A percentile compares a stretch with the other conserved stretches of the same genome.
Conservation (phyloP, 257 asterid genomes). For the Linaria vulgaris region DNA sequence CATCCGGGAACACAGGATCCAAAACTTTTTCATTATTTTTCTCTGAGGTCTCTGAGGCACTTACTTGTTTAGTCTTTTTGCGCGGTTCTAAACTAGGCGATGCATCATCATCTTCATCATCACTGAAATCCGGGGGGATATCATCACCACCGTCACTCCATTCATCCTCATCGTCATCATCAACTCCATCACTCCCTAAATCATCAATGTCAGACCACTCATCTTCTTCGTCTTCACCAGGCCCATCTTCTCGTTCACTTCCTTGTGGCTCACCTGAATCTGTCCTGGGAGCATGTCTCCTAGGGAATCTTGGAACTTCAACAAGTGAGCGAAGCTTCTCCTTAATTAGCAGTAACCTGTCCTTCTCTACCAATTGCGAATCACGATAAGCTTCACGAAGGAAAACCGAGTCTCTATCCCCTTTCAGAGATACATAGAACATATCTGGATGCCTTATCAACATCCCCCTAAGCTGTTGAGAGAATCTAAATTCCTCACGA, state of each 20-base stretch:
- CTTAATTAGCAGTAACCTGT: conserved; percentile 81
- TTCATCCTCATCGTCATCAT: conserved; percentile 51
- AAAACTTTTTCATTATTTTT: conserved; percentile 47
- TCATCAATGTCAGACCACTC: conserved; percentile 70
- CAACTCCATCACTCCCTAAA: conserved; percentile 48
- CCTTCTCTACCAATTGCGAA: conserved; percentile 83
- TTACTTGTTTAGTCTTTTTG: conserved; percentile 36
- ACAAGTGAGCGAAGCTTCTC: conserved; percentile 94
- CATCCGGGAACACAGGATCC: conserved; percentile 79
- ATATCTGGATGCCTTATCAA: conserved; percentile 95
- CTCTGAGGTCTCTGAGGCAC: conserved; percentile 38
- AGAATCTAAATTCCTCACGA: conserved; percentile 89
- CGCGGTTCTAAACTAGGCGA: conserved; percentile 38
- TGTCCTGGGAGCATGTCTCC: conserved; percentile 37
- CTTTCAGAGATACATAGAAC: conserved; percentile 90
- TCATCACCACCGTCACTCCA: conserved; percentile 75
- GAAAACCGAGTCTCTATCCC: conserved; percentile 94
- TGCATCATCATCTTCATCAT: conserved; percentile 44
- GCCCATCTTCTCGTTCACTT: conserved; percentile 35
- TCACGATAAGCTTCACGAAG: conserved; percentile 90
- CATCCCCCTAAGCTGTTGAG: conserved; percentile 98
- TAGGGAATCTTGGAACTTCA: conserved; percentile 55
- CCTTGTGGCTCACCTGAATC: conserved; percentile 40
- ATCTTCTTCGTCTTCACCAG: conserved; percentile 59
- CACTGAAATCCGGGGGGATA: conserved; percentile 71